Conservation (phyloP, 208 protist genomes). For the Herpetomonas tarakana region DNA sequence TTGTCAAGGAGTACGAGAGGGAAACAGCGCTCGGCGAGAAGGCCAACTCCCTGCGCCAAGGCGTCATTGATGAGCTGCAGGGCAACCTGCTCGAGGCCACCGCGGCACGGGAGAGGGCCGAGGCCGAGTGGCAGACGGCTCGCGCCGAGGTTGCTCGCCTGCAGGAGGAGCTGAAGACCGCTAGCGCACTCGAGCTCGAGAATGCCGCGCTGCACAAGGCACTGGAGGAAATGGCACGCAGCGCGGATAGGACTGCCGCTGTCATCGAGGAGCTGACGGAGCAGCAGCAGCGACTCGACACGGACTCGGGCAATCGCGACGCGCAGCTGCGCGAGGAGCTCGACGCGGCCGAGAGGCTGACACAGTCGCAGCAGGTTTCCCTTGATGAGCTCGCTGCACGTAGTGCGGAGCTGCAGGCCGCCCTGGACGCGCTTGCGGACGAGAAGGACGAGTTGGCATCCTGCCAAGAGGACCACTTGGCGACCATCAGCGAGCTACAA, state of each 20-base stretch:
- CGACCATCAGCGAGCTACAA: not conserved
- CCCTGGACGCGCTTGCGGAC: constrained; percentile 1
- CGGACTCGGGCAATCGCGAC: not conserved
- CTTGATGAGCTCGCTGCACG: not conserved
- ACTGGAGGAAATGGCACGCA: constrained; percentile 1
- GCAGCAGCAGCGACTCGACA: not conserved
- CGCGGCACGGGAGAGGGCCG: not conserved
- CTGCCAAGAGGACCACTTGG: not conserved
- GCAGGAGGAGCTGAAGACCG: not conserved
- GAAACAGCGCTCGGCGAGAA: not conserved
- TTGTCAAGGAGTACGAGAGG: not conserved
- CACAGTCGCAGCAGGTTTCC: not conserved
- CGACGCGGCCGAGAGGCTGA: not conserved
- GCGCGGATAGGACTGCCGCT: not conserved
- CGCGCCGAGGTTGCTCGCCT: not conserved
- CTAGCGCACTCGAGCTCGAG: too few relatives aligned
- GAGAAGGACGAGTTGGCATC: constrained; percentile 6
- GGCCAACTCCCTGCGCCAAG: not conserved
- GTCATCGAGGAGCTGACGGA: not conserved
- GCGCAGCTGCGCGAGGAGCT: constrained; percentile 4
- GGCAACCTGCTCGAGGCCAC: not conserved
- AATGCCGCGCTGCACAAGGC: not conserved
- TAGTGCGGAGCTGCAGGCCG: not conserved
- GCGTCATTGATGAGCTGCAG: not conserved
- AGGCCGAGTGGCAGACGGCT: not conserved